Evolutionary conservation across 2,329 filamentous ascomycete genomes (phyloP), one percentile per base, ranked within the genome.

Genomic region (Pseudovirgaria hyperparasitica): DNA sequence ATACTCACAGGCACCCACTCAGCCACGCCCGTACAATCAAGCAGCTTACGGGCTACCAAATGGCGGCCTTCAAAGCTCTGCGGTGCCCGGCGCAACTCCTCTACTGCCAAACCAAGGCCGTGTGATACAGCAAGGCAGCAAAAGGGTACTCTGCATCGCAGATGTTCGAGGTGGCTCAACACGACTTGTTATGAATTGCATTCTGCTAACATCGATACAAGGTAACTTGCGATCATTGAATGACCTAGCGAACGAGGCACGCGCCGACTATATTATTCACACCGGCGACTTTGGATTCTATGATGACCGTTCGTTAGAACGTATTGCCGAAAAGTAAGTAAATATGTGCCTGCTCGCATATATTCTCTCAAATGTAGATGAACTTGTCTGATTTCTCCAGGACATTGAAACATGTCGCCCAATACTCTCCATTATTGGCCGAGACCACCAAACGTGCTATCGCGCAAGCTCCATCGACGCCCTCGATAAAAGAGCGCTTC

Each of bases 271-370:
- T 62, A 93, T 98, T 57, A 85, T 98, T 48, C 90, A 98, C 60
- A 98, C 90, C 12, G 90, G 90, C 56, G 90, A 98, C 57, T 98
- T 98, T 54, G 90, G 90, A 37, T 98, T 98, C 63, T 98, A 98
- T 63, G 90, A 98, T 57, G 81, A 92, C 46, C 82, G 78, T 29
- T 98, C 90, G 19, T 65, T 98, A 41, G 87, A 96, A 48, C 79
- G 90, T 48, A 96, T 98, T 62, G 90, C 90, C 21, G 90, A 98
- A 58, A 98, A 98, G 84, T 92, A 62, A 64, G 76, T 62, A 6
- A 13, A 10, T 22, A 19, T 12, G 20, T 22, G 19, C 16, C 24
- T 20, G 17, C 12, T 20, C 22, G 16, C 19, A 14, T 16, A 12
- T 23, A 14, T 25, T 15, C 20, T 15, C 6, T 6, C 15, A 9